phyloP scores from a whole-genome alignment of 495 filamentous ascomycete genomes.

The Aspergillus hancockii region DNA sequence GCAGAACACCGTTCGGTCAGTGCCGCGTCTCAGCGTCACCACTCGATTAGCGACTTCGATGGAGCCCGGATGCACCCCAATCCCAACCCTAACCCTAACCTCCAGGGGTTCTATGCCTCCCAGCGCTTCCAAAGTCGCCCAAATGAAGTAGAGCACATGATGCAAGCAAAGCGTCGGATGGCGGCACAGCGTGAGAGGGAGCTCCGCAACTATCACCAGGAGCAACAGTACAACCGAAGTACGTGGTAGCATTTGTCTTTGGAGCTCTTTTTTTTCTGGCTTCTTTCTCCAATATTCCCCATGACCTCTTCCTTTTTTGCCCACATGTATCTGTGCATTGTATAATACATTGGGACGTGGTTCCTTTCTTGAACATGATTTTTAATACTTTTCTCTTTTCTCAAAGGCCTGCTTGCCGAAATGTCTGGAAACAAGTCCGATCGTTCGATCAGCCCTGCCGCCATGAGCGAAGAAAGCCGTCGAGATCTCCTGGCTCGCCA shows the following conservation, averaged over 20 bases:
- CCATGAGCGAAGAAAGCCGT: constrained; percentile 92
- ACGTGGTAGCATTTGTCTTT: constrained; percentile 54
- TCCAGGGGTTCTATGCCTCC: constrained; percentile 90
- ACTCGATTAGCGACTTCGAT: constrained; percentile 88
- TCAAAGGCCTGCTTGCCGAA: constrained; percentile 77
- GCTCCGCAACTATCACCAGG: constrained; percentile 99
- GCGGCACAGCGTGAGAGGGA: constrained; percentile 98
- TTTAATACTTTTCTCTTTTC: constrained; percentile 47
- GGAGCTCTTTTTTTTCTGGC: constrained; percentile 28
- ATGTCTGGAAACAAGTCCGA: constrained; percentile 83
- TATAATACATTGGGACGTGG: constrained; percentile 49
- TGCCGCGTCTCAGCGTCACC: constrained; percentile 61
- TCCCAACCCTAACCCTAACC: constrained; percentile 73
- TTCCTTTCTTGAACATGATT: constrained; percentile 43
- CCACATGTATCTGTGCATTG: constrained; percentile 46
- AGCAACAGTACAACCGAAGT: constrained; percentile 99
- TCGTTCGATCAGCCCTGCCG: constrained; percentile 85
- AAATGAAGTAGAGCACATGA: constrained; percentile 96
- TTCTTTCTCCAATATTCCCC: constrained; percentile 40
- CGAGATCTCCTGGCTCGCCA: constrained; percentile 95
- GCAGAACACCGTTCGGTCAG: constrained; percentile 53
- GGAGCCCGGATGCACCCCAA: constrained; percentile 66
- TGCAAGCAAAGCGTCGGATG: constrained; percentile 98
- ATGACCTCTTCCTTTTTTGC: constrained; percentile 27
- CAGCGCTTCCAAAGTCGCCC: constrained; percentile 91